These are phyloP conservation scores for Phytophthora hybrid DNA, from an alignment of 352 stramenopile species.

Conservation along the genomic window DNA sequence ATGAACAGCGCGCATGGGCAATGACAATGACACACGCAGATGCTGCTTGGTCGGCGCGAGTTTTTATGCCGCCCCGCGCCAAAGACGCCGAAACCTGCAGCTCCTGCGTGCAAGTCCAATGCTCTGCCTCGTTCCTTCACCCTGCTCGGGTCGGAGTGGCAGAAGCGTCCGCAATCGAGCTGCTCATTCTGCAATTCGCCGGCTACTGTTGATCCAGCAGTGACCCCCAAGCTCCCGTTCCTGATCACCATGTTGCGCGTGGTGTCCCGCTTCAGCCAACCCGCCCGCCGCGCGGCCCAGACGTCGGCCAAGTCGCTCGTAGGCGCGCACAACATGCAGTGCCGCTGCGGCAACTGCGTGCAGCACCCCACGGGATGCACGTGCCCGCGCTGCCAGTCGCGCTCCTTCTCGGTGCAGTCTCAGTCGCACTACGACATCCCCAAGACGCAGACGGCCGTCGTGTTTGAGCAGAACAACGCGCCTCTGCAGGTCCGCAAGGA, in stretches of 20 bases:
- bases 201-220: constrained; percentile 19
- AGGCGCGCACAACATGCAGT: constrained; percentile 28
- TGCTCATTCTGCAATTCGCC: constrained; percentile 36
- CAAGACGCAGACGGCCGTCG: constrained; percentile 52
- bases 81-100: constrained; percentile 34
- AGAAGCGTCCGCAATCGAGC: not conserved
- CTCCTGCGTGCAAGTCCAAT: constrained; percentile 30
- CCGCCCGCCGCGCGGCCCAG: constrained; percentile 24
- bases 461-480: constrained; percentile 55
- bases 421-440: constrained; percentile 56
- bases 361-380: constrained; percentile 31
- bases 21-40: constrained; percentile 16
- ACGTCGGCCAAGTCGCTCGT: constrained; percentile 27
- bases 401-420: constrained; percentile 50
- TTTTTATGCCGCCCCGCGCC: constrained; percentile 34
- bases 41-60: constrained; percentile 24
- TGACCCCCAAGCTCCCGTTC: constrained; percentile 28
- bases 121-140: not conserved
- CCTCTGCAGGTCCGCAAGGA: constrained; percentile 51
- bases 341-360: constrained; percentile 40
- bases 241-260: constrained; percentile 36
- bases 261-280: constrained; percentile 38
- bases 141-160: constrained; percentile 1
- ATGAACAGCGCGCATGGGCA: no score
- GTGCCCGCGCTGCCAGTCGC: constrained; percentile 33